Evolutionary conservation across 768 basidiomycete species (phyloP), one percentile per base, ranked within the genome.

Genomic region (Clavulina sp.): DNA sequence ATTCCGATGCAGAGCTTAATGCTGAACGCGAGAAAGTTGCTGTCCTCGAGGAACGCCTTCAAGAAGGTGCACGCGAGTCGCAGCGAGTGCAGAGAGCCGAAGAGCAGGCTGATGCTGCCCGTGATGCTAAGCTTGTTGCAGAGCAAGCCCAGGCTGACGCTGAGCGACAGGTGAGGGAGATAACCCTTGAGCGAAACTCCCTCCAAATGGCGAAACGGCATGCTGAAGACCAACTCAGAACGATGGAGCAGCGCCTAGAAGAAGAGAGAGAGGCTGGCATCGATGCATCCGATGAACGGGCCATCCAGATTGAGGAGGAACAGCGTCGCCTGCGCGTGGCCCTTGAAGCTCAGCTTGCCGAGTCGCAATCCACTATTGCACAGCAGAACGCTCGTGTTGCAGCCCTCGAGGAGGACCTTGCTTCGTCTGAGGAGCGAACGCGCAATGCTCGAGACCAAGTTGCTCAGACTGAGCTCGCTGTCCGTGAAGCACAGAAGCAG

Each of bases 401-500:
- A 41, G 70, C 73, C 31, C 64, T 81, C 1, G 77, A 82, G 62
- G 71, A 69, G 43, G 73, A 56, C n/a, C 49, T 44, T 43, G 40
- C 63, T 2, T 66, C 64, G 7, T 73, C 73, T n/a, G 63, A 70
- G 9, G 69, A 74, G 30, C 70, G 49, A 18, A 23, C n/a, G 16
- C 43, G 46, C 13, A 44, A 52, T n/a, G 30, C 76, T 6, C 65
- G 70, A 16, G 74, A 80, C 57, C 68, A 80, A 2, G 75, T 69
- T 19, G 65, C 70, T 41, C 81, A 86, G 61, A 70, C 85, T 71
- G 80, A 87, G 57, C 75, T 80, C 1, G 86, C 84, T 0, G 64
- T 89, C 49, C 76, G 81, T 48, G 82, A 77, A 4, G 77, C 78
- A 0, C 82, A 87, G 62, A 70, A 70, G 60, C 80, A 79, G 65